A percentile compares a stretch with the other conserved stretches of the same genome.
Evolutionary conservation across 2,329 filamentous ascomycete species (phyloP).

Genomic region (Phyllosticta citribraziliensis): DNA sequence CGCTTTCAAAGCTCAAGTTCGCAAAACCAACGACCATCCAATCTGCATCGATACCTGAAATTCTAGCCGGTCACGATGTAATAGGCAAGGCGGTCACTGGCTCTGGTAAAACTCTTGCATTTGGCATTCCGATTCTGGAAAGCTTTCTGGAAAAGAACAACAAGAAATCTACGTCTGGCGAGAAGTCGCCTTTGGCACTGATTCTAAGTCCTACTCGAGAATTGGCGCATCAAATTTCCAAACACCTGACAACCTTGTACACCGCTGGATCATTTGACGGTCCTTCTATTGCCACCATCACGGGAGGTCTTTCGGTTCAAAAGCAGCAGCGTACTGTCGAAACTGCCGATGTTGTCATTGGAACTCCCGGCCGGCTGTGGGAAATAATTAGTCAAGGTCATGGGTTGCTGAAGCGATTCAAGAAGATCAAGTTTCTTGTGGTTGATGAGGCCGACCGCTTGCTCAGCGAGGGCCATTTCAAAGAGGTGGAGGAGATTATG

Average conservation of each 20-base stretch:
- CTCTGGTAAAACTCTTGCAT: constrained; percentile 92
- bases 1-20: constrained; percentile 73
- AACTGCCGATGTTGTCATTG: constrained; percentile 84
- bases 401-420: constrained; percentile 60
- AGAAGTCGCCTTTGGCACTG: constrained; percentile 51
- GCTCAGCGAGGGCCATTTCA: constrained; percentile 87
- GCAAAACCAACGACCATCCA: constrained; percentile 75
- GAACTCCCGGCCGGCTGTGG: constrained; percentile 87
- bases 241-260: constrained; percentile 71
- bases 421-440: constrained; percentile 69
- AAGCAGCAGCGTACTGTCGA: constrained; percentile 83
- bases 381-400: constrained; percentile 75
- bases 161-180: constrained; percentile 16
- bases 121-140: constrained; percentile 87
- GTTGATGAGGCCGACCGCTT: constrained; percentile 91
- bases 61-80: constrained; percentile 76
- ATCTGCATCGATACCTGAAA: constrained; percentile 65
- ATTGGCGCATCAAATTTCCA: constrained; percentile 80
- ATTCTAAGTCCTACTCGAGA: constrained; percentile 89
- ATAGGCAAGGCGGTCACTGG: constrained; percentile 94
- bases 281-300: constrained; percentile 68
- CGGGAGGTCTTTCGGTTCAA: constrained; percentile 83
- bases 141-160: constrained; percentile 49
- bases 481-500: constrained; percentile 84
- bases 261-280: constrained; percentile 51